phyloP scores from a whole-genome alignment of 345 rosid genomes.

The Eucalyptus albens region DNA sequence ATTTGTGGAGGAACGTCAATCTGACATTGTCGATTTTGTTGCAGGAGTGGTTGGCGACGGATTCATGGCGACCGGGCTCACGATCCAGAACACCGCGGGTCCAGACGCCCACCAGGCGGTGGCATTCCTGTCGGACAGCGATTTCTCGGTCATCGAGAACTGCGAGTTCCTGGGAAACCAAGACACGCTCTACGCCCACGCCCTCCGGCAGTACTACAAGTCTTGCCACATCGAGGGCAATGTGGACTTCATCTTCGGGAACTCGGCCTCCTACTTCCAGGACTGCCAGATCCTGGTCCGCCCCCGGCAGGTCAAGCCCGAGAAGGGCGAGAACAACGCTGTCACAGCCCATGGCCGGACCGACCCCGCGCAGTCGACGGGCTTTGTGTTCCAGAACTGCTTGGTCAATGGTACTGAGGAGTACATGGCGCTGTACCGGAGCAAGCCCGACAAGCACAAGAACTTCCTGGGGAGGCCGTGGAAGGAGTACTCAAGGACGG shows the following conservation, averaged over 20 bases:
- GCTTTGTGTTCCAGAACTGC: conserved; percentile 29
- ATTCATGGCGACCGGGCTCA: conserved; percentile 36
- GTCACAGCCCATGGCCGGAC: conserved; percentile 36
- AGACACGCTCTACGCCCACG: conserved; percentile 30
- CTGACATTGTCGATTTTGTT: not conserved
- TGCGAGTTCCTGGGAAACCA: conserved; percentile 36
- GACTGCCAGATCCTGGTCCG: conserved; percentile 22
- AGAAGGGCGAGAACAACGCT: conserved; percentile 22
- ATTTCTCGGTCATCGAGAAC: conserved; percentile 16
- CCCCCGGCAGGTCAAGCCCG: conserved; percentile 30
- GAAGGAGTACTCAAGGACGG: conserved; percentile 36
- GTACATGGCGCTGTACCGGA: conserved; percentile 14
- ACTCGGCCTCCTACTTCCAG: conserved; percentile 21
- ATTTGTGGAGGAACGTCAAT: not conserved
- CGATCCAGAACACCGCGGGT: conserved; percentile 35
- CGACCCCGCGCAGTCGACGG: conserved; percentile 31
- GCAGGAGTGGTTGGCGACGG: conserved; percentile 38
- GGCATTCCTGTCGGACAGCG: conserved; percentile 29
- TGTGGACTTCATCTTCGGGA: conserved; percentile 42
- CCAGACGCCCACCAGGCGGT: conserved; percentile 36
- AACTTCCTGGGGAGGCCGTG: conserved; percentile 39
- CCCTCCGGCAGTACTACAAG: conserved; percentile 39
- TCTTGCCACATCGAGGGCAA: conserved; percentile 36
- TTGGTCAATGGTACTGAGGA: conserved; percentile 26
- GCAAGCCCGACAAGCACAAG: conserved; percentile 20